phyloP scores from a whole-genome alignment of 306 rosid genomes.

The Lagenaria siceraria region DNA sequence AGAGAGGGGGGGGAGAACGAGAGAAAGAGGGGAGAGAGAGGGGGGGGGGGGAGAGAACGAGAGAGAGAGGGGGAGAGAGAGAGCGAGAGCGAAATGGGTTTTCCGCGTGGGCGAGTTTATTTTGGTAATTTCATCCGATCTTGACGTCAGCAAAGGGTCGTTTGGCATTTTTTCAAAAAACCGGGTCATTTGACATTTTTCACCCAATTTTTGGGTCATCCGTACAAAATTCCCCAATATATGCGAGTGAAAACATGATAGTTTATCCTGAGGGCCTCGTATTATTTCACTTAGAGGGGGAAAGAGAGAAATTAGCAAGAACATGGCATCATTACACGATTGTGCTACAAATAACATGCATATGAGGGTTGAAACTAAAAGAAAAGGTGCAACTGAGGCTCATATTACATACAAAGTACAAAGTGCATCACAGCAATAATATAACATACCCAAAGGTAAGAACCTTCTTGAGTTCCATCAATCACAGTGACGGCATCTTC shows the following conservation, averaged over 20 bases:
- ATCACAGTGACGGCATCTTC: slow-evolving; percentile 62
- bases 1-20: too few relatives aligned
- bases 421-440: neutral
- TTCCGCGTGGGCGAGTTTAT: too few relatives aligned
- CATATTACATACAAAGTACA: neutral
- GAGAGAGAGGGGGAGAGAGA: too few relatives aligned
- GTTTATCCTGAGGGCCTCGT: neutral
- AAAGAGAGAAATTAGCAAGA: neutral
- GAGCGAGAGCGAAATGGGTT: too few relatives aligned
- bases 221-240: too few relatives aligned
- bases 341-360: neutral
- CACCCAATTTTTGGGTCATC: too few relatives aligned
- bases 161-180: too few relatives aligned
- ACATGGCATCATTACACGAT: neutral
- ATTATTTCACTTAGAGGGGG: neutral
- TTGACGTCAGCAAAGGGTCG: too few relatives aligned
- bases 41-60: too few relatives aligned
- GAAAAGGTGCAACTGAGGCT: neutral
- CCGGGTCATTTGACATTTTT: too few relatives aligned
- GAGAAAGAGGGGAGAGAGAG: too few relatives aligned
- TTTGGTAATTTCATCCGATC: too few relatives aligned
- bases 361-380: neutral
- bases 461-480: slow-evolving; percentile 97
- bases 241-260: neutral
- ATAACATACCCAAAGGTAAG: slow-evolving; percentile 83